Evolutionary conservation across 805 yeast species (phyloP), one percentile per base, ranked within the genome.

Genomic region (Lipomyces mesembrius): DNA sequence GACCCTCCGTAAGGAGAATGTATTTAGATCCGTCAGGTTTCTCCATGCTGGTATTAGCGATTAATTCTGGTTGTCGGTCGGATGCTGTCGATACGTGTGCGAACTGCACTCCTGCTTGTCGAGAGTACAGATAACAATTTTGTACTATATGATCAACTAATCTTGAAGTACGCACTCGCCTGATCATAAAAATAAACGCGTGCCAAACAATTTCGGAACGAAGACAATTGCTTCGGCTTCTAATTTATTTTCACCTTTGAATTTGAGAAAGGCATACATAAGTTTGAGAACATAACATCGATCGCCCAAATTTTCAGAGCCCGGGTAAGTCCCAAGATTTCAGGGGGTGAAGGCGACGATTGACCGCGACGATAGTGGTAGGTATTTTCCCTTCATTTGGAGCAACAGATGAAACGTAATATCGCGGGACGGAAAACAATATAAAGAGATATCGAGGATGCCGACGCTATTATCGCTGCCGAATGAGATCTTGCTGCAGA

Each of bases 1-100:
- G 81, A 1, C 99, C 99, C 77, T 95, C 99, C 11, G 76, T 76
- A 29, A 80, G 59, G 6, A 61, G 46, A 9, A 63, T 53, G 27
- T 62, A 65, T 39, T 56, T 39, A 12, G 58, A 27, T 7, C 59
- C 69, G 34, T 61, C 62, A 7, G 59, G 55, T 35, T 52, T 52
- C 55, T 52, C 55, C 55, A 25, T 43, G 49, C 9, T 4, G 25
- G 22, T 43, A n/a, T 3, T 17, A n/a, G 12, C 22, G 0, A n/a
- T 17, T 43, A 17, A 8, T n/a, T 5, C 49, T n/a, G 49, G 20
- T 4, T n/a, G 20, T 8, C 49, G 49, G 20, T n/a, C 49, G 49
- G 2, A 43, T 43, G 20, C 7, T 17, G 22, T 43, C 20, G 2
- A 43, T 17, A n/a, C 8, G 22, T n/a, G 22, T 17, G 14, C 14